Evolutionary conservation across 2,329 filamentous ascomycete species (phyloP).

Genomic region (Passalora sequoiae): DNA sequence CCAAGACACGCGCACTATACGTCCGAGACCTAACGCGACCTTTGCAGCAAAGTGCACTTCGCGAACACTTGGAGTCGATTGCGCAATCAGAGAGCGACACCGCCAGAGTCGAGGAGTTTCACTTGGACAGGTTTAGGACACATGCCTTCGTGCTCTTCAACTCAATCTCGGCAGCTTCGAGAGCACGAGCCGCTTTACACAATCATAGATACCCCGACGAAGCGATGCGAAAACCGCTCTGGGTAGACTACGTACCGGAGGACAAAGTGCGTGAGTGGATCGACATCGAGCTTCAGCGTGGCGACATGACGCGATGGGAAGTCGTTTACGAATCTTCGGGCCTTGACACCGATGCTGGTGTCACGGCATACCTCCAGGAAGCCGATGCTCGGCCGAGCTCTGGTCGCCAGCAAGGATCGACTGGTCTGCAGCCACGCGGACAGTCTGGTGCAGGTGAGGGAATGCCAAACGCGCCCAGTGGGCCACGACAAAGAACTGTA

Average conservation of each 20-base stretch:
- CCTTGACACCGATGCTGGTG: slow-evolving; percentile 49
- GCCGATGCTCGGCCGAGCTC: slow-evolving; percentile 11
- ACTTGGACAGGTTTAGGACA: slow-evolving; percentile 78
- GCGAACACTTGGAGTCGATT: slow-evolving; percentile 63
- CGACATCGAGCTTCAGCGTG: slow-evolving; percentile 52
- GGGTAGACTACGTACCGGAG: slow-evolving; percentile 83
- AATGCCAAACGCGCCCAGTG: slow-evolving; percentile 25
- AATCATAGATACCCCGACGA: slow-evolving; percentile 81
- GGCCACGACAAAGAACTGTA: slow-evolving; percentile 16
- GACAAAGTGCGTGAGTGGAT: slow-evolving; percentile 70
- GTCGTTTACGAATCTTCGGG: slow-evolving; percentile 54
- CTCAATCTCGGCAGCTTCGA: slow-evolving; percentile 63
- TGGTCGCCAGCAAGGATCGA: slow-evolving; percentile 2
- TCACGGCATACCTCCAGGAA: slow-evolving; percentile 35
- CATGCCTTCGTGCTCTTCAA: slow-evolving; percentile 78
- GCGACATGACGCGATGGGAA: slow-evolving; percentile 58
- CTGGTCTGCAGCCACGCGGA: slow-evolving; percentile 21
- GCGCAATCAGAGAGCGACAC: slow-evolving; percentile 49
- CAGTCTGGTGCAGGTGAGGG: slow-evolving; percentile 19
- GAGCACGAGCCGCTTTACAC: slow-evolving; percentile 72
- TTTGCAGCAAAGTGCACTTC: slow-evolving; percentile 62
- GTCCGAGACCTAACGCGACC: slow-evolving; percentile 89
- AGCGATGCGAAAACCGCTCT: slow-evolving; percentile 73
- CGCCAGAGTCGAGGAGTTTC: slow-evolving; percentile 58
- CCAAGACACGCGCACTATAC: slow-evolving; percentile 65